Evolutionary conservation across 805 yeast species (phyloP), one percentile per base, ranked within the genome.

Genomic region (Yarrowia porcina): DNA sequence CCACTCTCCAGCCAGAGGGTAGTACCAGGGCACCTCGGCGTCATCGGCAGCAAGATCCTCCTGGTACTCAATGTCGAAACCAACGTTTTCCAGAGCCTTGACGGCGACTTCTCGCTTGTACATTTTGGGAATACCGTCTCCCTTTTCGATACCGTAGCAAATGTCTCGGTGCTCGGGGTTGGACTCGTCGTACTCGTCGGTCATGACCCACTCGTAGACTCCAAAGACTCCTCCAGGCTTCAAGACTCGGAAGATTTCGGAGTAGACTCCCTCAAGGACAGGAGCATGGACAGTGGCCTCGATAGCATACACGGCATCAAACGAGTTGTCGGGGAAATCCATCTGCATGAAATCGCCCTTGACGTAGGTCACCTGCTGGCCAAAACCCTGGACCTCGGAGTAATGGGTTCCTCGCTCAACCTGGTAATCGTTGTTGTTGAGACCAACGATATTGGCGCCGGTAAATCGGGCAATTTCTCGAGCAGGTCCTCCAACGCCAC

Each of bases 401-500:
- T 90, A 90, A 76, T 82, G 81, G 74, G 84, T 88, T 64, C 96
- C 98, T 75, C 96, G 89, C 72, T 86, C 92, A 70, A 93, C 88
- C 81, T 94, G 80, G 80, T 94, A 94, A 77, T 94, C 99, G 75
- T 94, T 94, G 82, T 94, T 93, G 81, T 93, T 93, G 71, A 93
- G 82, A 59, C 99, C 99, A 66, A 89, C 89, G 73, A 93, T 81
- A 70, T 83, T 79, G 78, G 91, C 87, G 71, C 87, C 90, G 59
- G 98, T 88, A 80, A 93, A 93, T 74, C 97, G 85, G 65, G 88
- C 82, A 72, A 93, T 93, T 79, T 94, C 97, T 76, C 97, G 88
- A 21, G 97, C 97, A 71, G 99, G 99, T 44, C 99, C 99, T 74
- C 99, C 99, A 70, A 93, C 97, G 82, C 99, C 99, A 80, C 99